Conservation (phyloP, 768 basidiomycete genomes). For the Phlebiopsis flavidoalba region DNA sequence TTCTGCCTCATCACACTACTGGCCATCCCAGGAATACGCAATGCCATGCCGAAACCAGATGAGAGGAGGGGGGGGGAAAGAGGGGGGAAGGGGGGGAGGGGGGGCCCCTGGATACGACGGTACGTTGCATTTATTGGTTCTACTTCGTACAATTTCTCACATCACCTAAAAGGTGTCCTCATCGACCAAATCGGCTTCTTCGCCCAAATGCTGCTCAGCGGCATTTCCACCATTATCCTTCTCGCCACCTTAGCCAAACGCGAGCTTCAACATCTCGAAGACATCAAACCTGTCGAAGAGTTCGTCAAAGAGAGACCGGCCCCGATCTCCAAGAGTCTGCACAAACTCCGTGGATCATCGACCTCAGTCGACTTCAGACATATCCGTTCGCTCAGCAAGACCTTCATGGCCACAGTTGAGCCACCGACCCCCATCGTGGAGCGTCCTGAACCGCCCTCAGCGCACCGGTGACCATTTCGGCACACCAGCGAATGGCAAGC, state of each 20-base stretch:
- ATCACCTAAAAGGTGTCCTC: neutral
- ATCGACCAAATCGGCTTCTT: constrained; percentile 44
- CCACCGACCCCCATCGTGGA: constrained; percentile 4
- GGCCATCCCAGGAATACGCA: constrained; percentile 44
- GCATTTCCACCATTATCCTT: constrained; percentile 35
- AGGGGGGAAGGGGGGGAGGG: constrained; percentile 40
- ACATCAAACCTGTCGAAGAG: neutral
- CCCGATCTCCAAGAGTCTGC: constrained; percentile 16
- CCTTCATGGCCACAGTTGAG: neutral
- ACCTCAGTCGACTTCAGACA: constrained; percentile 23
- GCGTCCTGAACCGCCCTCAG: neutral
- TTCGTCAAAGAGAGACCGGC: constrained; percentile 14
- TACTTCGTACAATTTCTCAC: neutral
- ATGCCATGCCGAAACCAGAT: constrained; percentile 54
- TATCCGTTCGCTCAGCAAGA: constrained; percentile 11
- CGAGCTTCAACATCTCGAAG: constrained; percentile 24
- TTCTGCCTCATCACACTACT: constrained; percentile 38
- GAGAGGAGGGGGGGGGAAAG: constrained; percentile 35
- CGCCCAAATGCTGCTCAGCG: constrained; percentile 50
- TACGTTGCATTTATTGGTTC: no score
- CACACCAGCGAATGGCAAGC: neutral
- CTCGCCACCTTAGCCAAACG: constrained; percentile 38
- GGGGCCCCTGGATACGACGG: no score
- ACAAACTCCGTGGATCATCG: constrained; percentile 21
- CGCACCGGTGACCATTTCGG: neutral